Evolutionary conservation across 208 protist genomes (phyloP).

Genomic region (Polymyxa betae): DNA sequence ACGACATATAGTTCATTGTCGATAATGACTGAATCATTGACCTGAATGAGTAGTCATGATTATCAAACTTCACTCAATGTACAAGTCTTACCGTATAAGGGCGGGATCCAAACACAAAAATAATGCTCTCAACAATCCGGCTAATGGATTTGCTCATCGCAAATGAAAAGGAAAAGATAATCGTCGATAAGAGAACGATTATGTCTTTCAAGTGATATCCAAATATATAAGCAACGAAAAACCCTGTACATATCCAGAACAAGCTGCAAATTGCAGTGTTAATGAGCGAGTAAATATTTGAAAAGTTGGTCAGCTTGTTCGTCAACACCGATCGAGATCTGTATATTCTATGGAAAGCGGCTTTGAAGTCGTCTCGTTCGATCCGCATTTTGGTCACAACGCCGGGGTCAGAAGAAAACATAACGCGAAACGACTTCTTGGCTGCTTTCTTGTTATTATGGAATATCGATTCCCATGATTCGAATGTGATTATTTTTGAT

Average conservation of each 20-base stretch:
- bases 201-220: not conserved
- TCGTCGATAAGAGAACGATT: not conserved
- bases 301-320: not conserved
- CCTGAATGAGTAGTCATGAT: too few relatives aligned
- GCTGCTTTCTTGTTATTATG: not conserved
- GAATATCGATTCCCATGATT: not conserved
- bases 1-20: not conserved
- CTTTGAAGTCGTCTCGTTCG: not conserved
- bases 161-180: not conserved
- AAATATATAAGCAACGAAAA: not conserved
- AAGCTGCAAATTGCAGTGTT: not conserved
- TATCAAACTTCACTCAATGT: too few relatives aligned
- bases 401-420: not conserved
- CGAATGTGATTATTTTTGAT: not conserved
- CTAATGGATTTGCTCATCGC: slow-evolving; percentile 2
- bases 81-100: too few relatives aligned
- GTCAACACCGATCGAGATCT: not conserved
- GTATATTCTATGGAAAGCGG: not conserved
- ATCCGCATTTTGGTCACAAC: not conserved
- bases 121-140: not conserved
- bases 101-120: not conserved
- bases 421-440: not conserved
- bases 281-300: not conserved
- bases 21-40: not conserved
- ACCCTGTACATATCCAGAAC: not conserved